A percentile compares a stretch with the other conserved stretches of the same genome.
Conservation (phyloP, 208 protist genomes). For the Trypanosoma vivax region DNA sequence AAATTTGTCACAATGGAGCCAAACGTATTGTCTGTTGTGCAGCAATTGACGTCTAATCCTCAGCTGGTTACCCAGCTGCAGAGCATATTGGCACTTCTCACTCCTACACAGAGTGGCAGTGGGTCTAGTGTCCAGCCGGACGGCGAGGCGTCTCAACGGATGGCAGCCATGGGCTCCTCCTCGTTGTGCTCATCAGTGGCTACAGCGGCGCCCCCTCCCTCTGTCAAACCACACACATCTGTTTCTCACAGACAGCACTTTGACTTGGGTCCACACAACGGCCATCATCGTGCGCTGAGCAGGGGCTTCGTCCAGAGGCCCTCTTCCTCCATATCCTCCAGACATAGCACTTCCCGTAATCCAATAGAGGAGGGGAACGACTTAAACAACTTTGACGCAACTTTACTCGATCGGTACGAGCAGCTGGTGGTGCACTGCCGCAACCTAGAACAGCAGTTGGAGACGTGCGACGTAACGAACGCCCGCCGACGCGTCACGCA, state of each 20-base stretch:
- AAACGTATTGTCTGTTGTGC: slow-evolving; percentile 46
- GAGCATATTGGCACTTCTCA: slow-evolving; percentile 40
- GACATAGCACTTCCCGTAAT: too few species aligned
- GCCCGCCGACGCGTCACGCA: slow-evolving; percentile 23
- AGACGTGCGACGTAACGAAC: too few species aligned
- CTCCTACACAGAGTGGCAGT: slow-evolving; percentile 2
- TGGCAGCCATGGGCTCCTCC: not conserved
- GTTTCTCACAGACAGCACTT: too few species aligned
- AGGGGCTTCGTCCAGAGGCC: not conserved
- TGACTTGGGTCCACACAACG: too few species aligned
- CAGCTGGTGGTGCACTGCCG: slow-evolving; percentile 11
- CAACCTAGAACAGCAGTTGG: slow-evolving; percentile 10
- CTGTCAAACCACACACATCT: too few species aligned
- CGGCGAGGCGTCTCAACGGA: not conserved
- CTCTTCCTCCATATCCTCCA: too few species aligned
- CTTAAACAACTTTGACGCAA: not conserved
- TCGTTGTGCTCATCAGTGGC: too few species aligned
- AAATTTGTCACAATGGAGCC: slow-evolving; percentile 24
- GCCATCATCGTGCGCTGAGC: not conserved
- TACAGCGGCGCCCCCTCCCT: too few species aligned
- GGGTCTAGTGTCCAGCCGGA: not conserved
- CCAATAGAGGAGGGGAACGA: not conserved
- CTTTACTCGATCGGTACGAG: slow-evolving; percentile 22
- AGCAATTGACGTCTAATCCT: slow-evolving; percentile 58
- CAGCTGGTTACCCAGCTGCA: slow-evolving; percentile 61